phyloP scores from a whole-genome alignment of 2,329 filamentous ascomycete species.

The Botrytis porri region DNA sequence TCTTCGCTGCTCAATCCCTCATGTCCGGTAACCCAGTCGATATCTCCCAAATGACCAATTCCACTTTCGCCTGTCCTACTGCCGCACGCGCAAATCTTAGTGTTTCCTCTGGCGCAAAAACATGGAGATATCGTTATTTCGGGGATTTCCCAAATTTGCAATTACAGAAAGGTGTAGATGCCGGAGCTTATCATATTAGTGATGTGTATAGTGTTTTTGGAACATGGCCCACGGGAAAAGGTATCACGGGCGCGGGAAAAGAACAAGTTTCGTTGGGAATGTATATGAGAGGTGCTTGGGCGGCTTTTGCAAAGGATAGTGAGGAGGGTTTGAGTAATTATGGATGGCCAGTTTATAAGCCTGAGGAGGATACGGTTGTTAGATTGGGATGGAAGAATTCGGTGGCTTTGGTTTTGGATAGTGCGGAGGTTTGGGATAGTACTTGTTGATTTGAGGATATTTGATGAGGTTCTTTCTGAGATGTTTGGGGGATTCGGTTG shows the following conservation, averaged over 20 bases:
- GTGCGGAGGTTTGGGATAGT: neutral
- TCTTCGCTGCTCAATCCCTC: slow-evolving; percentile 34
- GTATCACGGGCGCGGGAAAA: slow-evolving; percentile 26
- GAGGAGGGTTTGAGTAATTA: slow-evolving; percentile 33
- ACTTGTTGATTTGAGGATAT: neutral
- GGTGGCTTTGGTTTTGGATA: neutral
- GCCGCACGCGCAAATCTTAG: slow-evolving; percentile 33
- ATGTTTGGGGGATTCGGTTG: neutral
- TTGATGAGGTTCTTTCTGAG: neutral
- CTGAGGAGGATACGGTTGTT: neutral
- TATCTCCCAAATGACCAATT: slow-evolving; percentile 31
- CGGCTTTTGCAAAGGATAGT: slow-evolving; percentile 42
- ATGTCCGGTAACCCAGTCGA: slow-evolving; percentile 31
- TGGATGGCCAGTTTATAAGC: neutral
- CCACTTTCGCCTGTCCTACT: slow-evolving; percentile 39
- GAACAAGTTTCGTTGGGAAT: slow-evolving; percentile 36
- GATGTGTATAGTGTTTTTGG: slow-evolving; percentile 40
- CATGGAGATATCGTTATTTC: slow-evolving; percentile 42
- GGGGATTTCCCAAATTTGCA: slow-evolving; percentile 38
- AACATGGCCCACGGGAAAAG: slow-evolving; percentile 26
- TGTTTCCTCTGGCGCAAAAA: slow-evolving; percentile 32
- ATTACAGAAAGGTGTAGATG: slow-evolving; percentile 31
- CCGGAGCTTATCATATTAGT: slow-evolving; percentile 39
- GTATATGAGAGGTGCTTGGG: slow-evolving; percentile 42
- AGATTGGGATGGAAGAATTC: neutral